Evolutionary conservation across 2,329 filamentous ascomycete genomes (phyloP).

Genomic region (Alternaria conjuncta): DNA sequence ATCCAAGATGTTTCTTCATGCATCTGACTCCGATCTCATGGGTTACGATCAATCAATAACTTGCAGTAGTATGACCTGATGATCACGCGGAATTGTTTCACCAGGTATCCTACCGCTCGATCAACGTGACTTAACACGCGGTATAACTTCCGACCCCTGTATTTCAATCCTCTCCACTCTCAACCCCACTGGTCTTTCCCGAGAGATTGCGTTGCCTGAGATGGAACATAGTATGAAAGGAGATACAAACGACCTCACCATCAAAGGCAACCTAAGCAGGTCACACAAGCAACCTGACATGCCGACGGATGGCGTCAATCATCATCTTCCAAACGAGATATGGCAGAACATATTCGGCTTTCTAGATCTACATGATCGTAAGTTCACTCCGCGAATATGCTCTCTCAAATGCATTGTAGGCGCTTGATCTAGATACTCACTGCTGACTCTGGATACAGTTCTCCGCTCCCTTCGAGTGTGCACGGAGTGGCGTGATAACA

Average conservation of each 20-base stretch:
- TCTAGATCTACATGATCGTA: neutral
- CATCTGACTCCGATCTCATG: neutral
- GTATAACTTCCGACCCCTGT: neutral
- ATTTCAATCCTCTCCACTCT: neutral
- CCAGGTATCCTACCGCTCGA: neutral
- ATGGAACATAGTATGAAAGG: neutral
- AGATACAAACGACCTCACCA: neutral
- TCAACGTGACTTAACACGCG: neutral
- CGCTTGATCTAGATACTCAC: neutral
- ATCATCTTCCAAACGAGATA: neutral
- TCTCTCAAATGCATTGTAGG: neutral
- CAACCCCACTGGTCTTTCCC: neutral
- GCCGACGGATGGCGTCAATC: neutral
- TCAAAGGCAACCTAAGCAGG: neutral
- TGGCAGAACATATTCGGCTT: neutral
- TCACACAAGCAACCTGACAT: neutral
- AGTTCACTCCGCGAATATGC: neutral
- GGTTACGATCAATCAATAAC: rapidly evolving
- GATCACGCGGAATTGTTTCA: neutral
- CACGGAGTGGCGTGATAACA: neutral
- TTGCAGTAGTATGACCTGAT: neutral
- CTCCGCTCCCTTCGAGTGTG: neutral
- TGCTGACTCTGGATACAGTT: neutral
- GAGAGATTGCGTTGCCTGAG: neutral
- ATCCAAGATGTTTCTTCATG: no score